Percentiles rank a stretch among this genome's conserved stretches.
These are phyloP conservation scores for Pyrenochaeta sp. DNA, from an alignment of 2,329 filamentous ascomycete genomes.

Conservation along the genomic window DNA sequence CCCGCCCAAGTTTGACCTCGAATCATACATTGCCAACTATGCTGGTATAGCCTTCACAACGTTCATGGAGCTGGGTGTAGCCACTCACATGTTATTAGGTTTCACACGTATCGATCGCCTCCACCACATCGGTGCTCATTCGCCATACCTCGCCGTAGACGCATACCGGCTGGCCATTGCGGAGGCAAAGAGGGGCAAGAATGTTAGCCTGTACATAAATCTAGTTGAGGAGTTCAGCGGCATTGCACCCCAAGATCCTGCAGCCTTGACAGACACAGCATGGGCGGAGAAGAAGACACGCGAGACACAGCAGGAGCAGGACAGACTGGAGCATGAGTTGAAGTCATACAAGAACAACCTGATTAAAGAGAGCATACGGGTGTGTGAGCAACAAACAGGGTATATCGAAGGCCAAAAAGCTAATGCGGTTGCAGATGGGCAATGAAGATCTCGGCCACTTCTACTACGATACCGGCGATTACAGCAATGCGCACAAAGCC, in stretches of 20 bases:
- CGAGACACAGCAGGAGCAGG: conserved; percentile 73
- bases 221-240: conserved; percentile 71
- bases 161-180: conserved; percentile 79
- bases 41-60: conserved; percentile 64
- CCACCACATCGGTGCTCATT: conserved; percentile 80
- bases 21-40: conserved; percentile 91
- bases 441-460: conserved; percentile 91
- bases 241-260: conserved; percentile 71
- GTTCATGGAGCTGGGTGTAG: neutral
- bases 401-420: neutral
- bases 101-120: conserved; percentile 83
- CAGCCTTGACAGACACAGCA: conserved; percentile 71
- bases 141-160: conserved; percentile 77
- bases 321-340: conserved; percentile 82
- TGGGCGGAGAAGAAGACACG: conserved; percentile 78
- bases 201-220: conserved; percentile 75
- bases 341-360: conserved; percentile 96
- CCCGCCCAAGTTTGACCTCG: conserved; percentile 86
- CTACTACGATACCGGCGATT: conserved; percentile 79
- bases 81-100: conserved; percentile 59
- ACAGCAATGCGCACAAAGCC: conserved; percentile 75
- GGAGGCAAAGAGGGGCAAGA: conserved; percentile 79
- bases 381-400: conserved; percentile 51
- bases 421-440: conserved; percentile 73
- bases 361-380: conserved; percentile 94